Evolutionary conservation across 2,329 filamentous ascomycete genomes (phyloP).

Genomic region (Trichoderma brevicompactum): DNA sequence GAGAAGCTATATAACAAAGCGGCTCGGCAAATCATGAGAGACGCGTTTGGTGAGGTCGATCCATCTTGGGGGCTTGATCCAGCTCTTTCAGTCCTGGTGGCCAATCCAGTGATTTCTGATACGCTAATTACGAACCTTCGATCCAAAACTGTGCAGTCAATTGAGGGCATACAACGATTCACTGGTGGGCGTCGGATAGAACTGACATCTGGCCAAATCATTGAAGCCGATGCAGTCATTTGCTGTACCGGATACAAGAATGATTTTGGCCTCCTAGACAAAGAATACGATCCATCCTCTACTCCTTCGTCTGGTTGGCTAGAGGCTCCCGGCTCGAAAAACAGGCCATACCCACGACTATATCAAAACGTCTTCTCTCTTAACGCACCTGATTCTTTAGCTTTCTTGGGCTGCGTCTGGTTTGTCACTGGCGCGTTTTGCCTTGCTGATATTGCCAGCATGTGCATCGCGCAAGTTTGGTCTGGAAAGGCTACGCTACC

Average conservation of each 20-base stretch:
- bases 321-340: conserved; percentile 34
- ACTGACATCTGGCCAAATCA: conserved; percentile 38
- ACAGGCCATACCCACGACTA: conserved; percentile 41
- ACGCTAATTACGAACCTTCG: conserved; percentile 42
- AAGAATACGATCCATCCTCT: conserved; percentile 30
- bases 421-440: conserved; percentile 36
- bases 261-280: conserved; percentile 37
- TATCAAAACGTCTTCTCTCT: conserved; percentile 52
- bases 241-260: conserved; percentile 46
- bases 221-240: conserved; percentile 43
- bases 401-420: conserved; percentile 40
- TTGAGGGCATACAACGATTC: conserved; percentile 38
- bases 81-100: conserved; percentile 36
- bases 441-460: conserved; percentile 38
- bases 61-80: conserved; percentile 37
- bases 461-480: conserved; percentile 42
- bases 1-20: conserved; percentile 31
- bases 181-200: conserved; percentile 36
- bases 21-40: conserved; percentile 31
- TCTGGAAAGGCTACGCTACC: conserved; percentile 40
- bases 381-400: conserved; percentile 47
- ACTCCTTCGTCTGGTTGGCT: conserved; percentile 31
- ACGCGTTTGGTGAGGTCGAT: conserved; percentile 34
- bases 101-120: conserved; percentile 38
- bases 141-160: conserved; percentile 43